These are phyloP conservation scores for Anisogramma anomala DNA, from an alignment of 2,329 filamentous ascomycete genomes.

Conservation along the genomic window DNA sequence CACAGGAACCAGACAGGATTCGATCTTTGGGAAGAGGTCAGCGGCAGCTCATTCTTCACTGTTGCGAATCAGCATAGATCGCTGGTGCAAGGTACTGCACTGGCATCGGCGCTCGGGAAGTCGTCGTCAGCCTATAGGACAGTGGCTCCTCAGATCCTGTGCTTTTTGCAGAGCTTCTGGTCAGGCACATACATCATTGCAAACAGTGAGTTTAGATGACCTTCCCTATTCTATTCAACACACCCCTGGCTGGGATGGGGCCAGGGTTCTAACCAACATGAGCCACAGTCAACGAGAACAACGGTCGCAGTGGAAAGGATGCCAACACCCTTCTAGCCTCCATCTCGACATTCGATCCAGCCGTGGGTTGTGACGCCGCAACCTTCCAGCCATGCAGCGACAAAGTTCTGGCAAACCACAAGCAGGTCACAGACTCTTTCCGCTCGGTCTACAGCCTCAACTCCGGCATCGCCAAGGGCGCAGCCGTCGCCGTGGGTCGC, in stretches of 20 bases:
- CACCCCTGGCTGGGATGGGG: too few species aligned
- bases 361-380: constrained; percentile 50
- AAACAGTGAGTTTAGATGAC: constrained; percentile 37
- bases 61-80: constrained; percentile 57
- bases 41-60: constrained; percentile 71
- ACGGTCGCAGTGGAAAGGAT: constrained; percentile 57
- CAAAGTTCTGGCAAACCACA: constrained; percentile 61
- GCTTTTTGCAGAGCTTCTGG: constrained; percentile 69
- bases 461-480: constrained; percentile 45
- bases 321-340: constrained; percentile 56
- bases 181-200: constrained; percentile 52
- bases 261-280: too few species aligned
- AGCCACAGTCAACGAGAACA: constrained; percentile 44
- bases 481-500: constrained; percentile 51
- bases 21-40: constrained; percentile 77
- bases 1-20: constrained; percentile 47
- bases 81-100: constrained; percentile 52
- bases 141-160: constrained; percentile 59
- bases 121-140: constrained; percentile 48
- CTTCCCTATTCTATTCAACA: constrained; percentile 13
- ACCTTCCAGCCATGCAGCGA: constrained; percentile 73
- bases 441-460: constrained; percentile 60
- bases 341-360: constrained; percentile 59
- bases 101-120: constrained; percentile 53
- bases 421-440: constrained; percentile 65